These are phyloP conservation scores for Xylaria sp. DNA, from an alignment of 2,329 filamentous ascomycete genomes.

Conservation along the genomic window DNA sequence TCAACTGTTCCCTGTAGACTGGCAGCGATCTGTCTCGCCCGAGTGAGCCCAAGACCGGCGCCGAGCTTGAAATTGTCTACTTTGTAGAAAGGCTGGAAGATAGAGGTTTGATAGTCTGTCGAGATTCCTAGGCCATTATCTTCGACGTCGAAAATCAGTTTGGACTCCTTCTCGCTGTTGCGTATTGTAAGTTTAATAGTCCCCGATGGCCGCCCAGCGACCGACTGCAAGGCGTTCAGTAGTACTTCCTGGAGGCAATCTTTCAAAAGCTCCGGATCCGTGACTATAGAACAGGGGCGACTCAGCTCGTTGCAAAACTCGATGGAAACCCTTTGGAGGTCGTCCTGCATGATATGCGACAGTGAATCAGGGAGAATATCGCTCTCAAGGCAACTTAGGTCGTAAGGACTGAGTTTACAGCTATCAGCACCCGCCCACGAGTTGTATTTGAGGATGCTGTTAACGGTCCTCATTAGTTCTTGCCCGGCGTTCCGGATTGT, in stretches of 20 bases:
- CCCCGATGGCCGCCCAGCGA: slow-evolving; percentile 1
- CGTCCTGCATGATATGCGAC: slow-evolving; percentile 1
- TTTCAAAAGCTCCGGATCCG: slow-evolving; percentile 16
- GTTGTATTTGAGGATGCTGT: slow-evolving; percentile 19
- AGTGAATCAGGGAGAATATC: slow-evolving; percentile 12
- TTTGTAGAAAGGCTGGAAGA: slow-evolving; percentile 19
- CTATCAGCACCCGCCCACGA: slow-evolving; percentile 3
- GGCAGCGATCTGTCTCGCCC: slow-evolving; percentile 15
- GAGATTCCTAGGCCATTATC: slow-evolving; percentile 17
- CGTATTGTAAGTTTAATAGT: slow-evolving; percentile 16
- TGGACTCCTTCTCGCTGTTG: neutral
- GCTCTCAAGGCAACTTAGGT: slow-evolving; percentile 4
- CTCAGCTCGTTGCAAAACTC: slow-evolving; percentile 17
- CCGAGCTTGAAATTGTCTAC: slow-evolving; percentile 11
- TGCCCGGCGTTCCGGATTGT: slow-evolving; percentile 18
- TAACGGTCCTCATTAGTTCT: slow-evolving; percentile 17
- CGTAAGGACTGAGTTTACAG: slow-evolving; percentile 3
- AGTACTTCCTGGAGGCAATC: slow-evolving; percentile 17
- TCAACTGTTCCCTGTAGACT: slow-evolving; percentile 2
- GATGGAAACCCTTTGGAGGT: slow-evolving; percentile 8
- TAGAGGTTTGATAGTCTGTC: neutral
- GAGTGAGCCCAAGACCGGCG: slow-evolving; percentile 18
- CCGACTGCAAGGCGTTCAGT: slow-evolving; percentile 15
- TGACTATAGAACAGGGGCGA: neutral
- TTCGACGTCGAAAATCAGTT: slow-evolving; percentile 13